Evolutionary conservation across 2,329 filamentous ascomycete genomes (phyloP), one percentile per base, ranked within the genome.

Genomic region (Diplocarpon mali): DNA sequence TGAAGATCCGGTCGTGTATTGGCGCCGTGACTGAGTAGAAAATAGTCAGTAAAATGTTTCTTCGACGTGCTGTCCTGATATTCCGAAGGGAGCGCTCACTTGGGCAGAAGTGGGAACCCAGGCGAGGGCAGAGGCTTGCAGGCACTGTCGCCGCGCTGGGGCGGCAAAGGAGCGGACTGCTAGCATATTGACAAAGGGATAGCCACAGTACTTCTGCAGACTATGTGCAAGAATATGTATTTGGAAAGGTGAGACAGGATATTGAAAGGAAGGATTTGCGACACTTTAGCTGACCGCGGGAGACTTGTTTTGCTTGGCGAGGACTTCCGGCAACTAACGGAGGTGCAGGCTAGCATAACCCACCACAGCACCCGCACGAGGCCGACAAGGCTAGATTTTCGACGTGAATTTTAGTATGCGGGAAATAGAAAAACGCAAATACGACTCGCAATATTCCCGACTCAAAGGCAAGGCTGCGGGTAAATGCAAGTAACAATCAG

Each of bases 131-230:
- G 78, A 74, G 61, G 77, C 75, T 66, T 82, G 80, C 67, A 89
- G 70, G 75, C 78, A 85, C 72, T 93, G 85, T 68, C 76, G 70
- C 67, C 85, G 78, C 67, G 79, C 76, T 62, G 85, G 82, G 62
- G 76, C 76, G 67, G 80, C 78, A 67, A 89, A 77, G 60, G 80
- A 78, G 70, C 87, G 83, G 65, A 84, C 72, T 69, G 84, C 80
- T 69, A 94, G 73, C 88, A 95, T 95, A 63, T 65, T 83, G 73
- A 67, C 57, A n/a, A 45, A 46, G 40, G 40, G 44, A 41, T 24
- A 24, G 44, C 46, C 46, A 51, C 47, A 48, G 42, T 42, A 46
- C 44, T 49, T 43, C 42, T 46, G 45, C 47, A 42, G 24, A 15
- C 14, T 43, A 38, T 27, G 43, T 42, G 50, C 44, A 45, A 44